Evolutionary conservation across 306 rosid genomes (phyloP), one percentile per base, ranked within the genome.

Genomic region (Dryas octopetala): DNA sequence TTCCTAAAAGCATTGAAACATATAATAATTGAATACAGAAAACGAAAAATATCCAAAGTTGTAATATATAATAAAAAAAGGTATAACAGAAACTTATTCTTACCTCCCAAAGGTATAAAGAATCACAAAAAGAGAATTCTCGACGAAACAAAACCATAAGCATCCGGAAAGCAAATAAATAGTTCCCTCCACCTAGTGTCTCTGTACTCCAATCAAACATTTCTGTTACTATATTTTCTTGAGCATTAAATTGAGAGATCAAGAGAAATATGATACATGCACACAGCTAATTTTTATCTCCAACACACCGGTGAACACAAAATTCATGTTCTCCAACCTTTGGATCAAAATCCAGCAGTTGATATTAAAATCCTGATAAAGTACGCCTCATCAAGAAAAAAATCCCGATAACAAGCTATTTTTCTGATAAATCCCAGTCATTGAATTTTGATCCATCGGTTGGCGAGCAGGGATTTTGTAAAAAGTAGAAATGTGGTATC

Each of bases 91-190:
- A 73, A 44, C 50, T 61, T 19, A 45, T 64, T 75, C 87, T 63
- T 77, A 92, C 99, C 99, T 96, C 99, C 99, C 99, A 96, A 79
- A 96, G 98, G 84, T 85, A 96, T 83, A 96, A 83, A 7, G 99
- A 92, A 79, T 96, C 99, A 76, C 99, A 90, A 74, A 96, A 96
- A 43, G 99, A 96, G 85, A 96, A 96, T 70, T 96, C 99, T 76
- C 99, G 93, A 49, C 99, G 98, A 77, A 96, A 96, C 82, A 88
- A 79, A 85, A 96, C 99, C 99, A 96, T 96, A 59, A 96, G 96
- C 99, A 96, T 96, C 90, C 99, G 96, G 85, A 96, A 90, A 66
- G 99, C 99, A 49, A 96, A 96, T 65, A 96, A 79, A 85, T 92
- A 96, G 76, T 91, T 96, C 53, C 99, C 99, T 81, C 99, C 99